Percentiles rank a stretch among this genome's conserved stretches.
These are phyloP conservation scores for Magnolia changhungtana DNA, from an alignment of 164 flowering plant species.

Conservation along the genomic window DNA sequence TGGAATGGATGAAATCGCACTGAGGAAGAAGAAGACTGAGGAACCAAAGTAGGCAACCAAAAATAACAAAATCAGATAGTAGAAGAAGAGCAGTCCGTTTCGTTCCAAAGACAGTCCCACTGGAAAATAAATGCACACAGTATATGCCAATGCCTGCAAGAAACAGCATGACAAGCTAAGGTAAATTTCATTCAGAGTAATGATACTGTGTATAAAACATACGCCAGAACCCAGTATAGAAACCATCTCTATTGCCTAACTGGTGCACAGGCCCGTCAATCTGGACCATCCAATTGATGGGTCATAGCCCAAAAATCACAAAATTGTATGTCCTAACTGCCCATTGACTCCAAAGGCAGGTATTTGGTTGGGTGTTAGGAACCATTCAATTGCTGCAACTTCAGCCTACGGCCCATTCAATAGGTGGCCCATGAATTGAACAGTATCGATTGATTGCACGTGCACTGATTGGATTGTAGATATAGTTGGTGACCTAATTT, in stretches of 20 bases:
- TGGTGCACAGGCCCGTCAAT: neutral
- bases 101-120: conserved; percentile 19
- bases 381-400: neutral
- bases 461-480: too few relatives aligned
- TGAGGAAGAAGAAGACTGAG: conserved; percentile 30
- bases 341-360: neutral
- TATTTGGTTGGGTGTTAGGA: neutral
- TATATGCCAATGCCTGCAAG: conserved; percentile 31
- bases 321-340: too few relatives aligned
- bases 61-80: conserved; percentile 20
- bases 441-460: too few relatives aligned
- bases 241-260: neutral
- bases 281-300: neutral
- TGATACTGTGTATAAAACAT: neutral
- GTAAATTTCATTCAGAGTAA: neutral
- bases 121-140: conserved; percentile 24
- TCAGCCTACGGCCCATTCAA: too few relatives aligned
- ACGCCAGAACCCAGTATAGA: neutral
- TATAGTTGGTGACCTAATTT: neutral
- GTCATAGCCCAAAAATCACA: neutral
- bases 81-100: conserved; percentile 19
- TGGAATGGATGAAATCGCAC: conserved; percentile 30
- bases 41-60: conserved; percentile 30
- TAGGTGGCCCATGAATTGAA: too few relatives aligned
- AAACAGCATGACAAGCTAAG: neutral